These are phyloP conservation scores for Sugiyamaella castrensis DNA, from an alignment of 1,139 yeast genomes.

Conservation along the genomic window DNA sequence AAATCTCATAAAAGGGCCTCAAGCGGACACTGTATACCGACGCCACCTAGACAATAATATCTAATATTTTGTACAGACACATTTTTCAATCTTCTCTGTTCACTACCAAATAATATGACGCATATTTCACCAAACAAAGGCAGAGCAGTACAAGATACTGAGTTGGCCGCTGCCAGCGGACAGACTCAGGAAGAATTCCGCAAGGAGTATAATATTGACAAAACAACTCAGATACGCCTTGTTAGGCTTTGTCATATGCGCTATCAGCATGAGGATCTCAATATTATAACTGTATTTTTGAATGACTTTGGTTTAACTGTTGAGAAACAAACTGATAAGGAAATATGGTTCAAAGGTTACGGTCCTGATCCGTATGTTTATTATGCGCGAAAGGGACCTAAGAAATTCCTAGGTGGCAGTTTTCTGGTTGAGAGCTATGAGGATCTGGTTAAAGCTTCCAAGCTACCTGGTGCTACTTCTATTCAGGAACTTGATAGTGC, in stretches of 20 bases:
- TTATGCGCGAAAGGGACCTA: slow-evolving; percentile 7
- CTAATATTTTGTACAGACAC: no score
- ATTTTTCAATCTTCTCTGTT: no score
- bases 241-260: slow-evolving; percentile 9
- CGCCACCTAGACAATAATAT: no score
- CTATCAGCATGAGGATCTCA: slow-evolving; percentile 10
- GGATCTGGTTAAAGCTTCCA: slow-evolving; percentile 3
- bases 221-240: slow-evolving; percentile 1
- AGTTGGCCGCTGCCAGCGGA: neutral
- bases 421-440: slow-evolving; percentile 7
- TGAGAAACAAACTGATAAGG: slow-evolving; percentile 2
- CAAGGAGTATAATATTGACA: neutral
- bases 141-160: neutral
- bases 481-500: neutral
- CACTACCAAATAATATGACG: no score
- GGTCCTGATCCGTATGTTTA: slow-evolving; percentile 9
- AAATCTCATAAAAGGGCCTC: no score
- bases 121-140: neutral
- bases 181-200: slow-evolving; percentile 2
- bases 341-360: slow-evolving; percentile 8
- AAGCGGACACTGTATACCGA: no score
- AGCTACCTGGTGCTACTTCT: slow-evolving; percentile 1
- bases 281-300: slow-evolving; percentile 3
- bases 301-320: slow-evolving; percentile 7
- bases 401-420: slow-evolving; percentile 6